Evolutionary conservation across 495 filamentous ascomycete species (phyloP).

Genomic region (Usnea hakonensis): DNA sequence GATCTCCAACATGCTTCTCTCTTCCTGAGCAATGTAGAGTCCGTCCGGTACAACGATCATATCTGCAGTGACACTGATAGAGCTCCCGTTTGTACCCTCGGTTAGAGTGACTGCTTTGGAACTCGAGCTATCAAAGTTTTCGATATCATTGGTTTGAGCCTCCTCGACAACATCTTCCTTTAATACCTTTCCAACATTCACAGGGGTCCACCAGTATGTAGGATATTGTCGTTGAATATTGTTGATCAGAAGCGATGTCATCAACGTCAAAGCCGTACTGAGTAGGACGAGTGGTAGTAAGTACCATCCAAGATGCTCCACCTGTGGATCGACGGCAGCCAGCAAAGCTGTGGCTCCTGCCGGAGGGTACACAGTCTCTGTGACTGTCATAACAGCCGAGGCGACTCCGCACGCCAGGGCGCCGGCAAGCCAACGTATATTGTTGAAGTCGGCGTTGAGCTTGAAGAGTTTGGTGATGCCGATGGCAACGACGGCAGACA

Average conservation of each 20-base stretch:
- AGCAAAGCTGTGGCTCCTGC: constrained; percentile 82
- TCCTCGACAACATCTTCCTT: constrained; percentile 3
- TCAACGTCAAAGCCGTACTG: constrained; percentile 56
- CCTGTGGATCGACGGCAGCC: constrained; percentile 53
- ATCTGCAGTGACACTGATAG: not conserved
- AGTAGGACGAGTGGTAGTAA: constrained; percentile 61
- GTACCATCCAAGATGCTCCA: constrained; percentile 62
- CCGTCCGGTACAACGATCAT: not conserved
- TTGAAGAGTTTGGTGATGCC: constrained; percentile 65
- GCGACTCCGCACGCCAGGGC: constrained; percentile 62
- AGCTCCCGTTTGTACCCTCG: not conserved
- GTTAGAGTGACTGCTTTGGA: not conserved
- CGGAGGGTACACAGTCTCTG: constrained; percentile 76
- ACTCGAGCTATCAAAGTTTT: not conserved
- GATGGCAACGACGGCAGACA: constrained; percentile 61
- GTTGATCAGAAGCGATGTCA: constrained; percentile 59
- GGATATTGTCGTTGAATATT: constrained; percentile 73
- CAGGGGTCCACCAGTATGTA: constrained; percentile 53
- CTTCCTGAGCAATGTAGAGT: constrained; percentile 4
- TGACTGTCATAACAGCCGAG: constrained; percentile 65
- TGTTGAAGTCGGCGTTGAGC: constrained; percentile 39
- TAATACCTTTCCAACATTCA: constrained; percentile 29
- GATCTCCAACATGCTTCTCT: constrained; percentile 4
- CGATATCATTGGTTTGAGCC: not conserved
- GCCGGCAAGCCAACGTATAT: constrained; percentile 57